Evolutionary conservation across 805 yeast genomes (phyloP).

Genomic region (Wickerhamomyces chaumierensis): DNA sequence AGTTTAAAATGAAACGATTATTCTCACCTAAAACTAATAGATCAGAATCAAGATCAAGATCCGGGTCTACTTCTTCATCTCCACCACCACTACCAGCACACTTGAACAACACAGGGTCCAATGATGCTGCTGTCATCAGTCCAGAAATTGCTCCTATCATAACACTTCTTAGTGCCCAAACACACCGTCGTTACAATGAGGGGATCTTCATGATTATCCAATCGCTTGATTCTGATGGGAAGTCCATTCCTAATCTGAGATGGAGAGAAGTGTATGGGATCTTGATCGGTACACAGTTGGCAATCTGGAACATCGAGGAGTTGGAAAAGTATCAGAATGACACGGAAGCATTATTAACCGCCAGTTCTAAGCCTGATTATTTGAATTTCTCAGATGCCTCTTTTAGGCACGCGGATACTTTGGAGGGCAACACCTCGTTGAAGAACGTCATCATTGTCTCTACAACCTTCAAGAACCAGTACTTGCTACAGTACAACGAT

Average conservation of each 20-base stretch:
- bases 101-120: slow-evolving; percentile 1
- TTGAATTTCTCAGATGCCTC: slow-evolving; percentile 86
- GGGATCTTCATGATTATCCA: slow-evolving; percentile 66
- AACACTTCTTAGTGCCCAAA: slow-evolving; percentile 61
- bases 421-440: slow-evolving; percentile 56
- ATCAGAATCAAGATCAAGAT: slow-evolving; percentile 9
- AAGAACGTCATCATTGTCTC: slow-evolving; percentile 74
- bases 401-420: slow-evolving; percentile 55
- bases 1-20: slow-evolving; percentile 16
- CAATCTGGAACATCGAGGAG: slow-evolving; percentile 79
- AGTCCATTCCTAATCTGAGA: slow-evolving; percentile 60
- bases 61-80: slow-evolving; percentile 7
- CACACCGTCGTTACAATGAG: slow-evolving; percentile 64
- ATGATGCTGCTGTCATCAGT: slow-evolving; percentile 13
- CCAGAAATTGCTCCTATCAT: slow-evolving; percentile 54
- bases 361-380: slow-evolving; percentile 72
- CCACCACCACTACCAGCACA: slow-evolving; percentile 2
- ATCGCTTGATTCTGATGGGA: slow-evolving; percentile 75
- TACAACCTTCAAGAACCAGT: slow-evolving; percentile 86
- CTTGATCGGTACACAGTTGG: slow-evolving; percentile 80
- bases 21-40: slow-evolving; percentile 11
- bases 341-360: slow-evolving; percentile 36
- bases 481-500: slow-evolving; percentile 65
- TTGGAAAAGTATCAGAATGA: slow-evolving; percentile 38
- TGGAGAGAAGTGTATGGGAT: slow-evolving; percentile 95